A percentile compares a stretch with the other conserved stretches of the same genome.
These are phyloP conservation scores for Ammopiptanthus mongolicus DNA, from an alignment of 306 rosid species.

Conservation along the genomic window DNA sequence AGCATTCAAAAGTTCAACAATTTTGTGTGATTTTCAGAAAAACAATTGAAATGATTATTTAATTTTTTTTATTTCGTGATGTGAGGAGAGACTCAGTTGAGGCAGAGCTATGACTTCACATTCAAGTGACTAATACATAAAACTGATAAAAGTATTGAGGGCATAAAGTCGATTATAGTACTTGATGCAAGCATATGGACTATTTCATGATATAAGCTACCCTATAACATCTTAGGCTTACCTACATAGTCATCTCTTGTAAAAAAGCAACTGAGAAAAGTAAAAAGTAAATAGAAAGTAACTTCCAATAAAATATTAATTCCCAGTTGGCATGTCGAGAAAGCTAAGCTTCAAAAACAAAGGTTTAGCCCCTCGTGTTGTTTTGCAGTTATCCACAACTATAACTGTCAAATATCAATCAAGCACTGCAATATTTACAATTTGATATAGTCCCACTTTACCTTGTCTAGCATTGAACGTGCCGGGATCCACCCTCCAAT, in stretches of 20 bases:
- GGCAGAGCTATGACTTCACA: background rate
- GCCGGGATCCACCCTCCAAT: slow-evolving; percentile 74
- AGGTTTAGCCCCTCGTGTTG: background rate
- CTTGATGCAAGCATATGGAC: background rate
- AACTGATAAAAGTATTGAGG: background rate
- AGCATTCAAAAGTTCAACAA: slow-evolving; percentile 8
- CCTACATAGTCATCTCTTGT: background rate
- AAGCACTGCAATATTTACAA: slow-evolving; percentile 10
- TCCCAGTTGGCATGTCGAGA: background rate
- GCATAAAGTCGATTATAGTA: background rate
- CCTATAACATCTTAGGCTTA: background rate
- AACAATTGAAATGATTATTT: background rate
- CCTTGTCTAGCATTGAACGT: slow-evolving; percentile 81
- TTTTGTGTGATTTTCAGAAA: slow-evolving; percentile 1
- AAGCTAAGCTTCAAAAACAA: slow-evolving; percentile 17
- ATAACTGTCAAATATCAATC: slow-evolving; percentile 12
- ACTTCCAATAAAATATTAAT: background rate
- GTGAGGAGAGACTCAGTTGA: background rate
- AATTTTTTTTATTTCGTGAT: background rate
- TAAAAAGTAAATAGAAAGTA: background rate
- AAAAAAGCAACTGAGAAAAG: background rate
- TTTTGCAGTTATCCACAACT: slow-evolving; percentile 5
- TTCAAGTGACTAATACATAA: background rate
- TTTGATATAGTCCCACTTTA: slow-evolving; percentile 20
- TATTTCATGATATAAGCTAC: background rate